phyloP scores from a whole-genome alignment of 2,329 filamentous ascomycete genomes.

The Pseudonectria foliicola region DNA sequence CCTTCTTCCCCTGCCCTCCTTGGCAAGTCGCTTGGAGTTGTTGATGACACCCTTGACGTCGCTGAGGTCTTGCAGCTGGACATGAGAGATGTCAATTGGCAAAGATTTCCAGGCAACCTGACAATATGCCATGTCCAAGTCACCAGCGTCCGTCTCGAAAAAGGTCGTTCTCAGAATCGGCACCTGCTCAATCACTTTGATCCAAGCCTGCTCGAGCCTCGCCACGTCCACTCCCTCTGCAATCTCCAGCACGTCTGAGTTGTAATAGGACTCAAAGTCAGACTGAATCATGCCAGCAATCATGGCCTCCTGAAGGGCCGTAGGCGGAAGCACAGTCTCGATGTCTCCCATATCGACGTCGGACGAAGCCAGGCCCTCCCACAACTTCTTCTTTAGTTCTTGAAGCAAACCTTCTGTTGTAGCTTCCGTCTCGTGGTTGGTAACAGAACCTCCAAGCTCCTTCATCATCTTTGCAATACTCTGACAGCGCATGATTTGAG shows the following conservation, averaged over 20 bases:
- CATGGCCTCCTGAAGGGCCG: conserved; percentile 82
- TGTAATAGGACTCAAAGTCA: conserved; percentile 71
- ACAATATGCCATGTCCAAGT: conserved; percentile 43
- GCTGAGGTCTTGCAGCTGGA: conserved; percentile 20
- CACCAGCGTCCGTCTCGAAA: conserved; percentile 53
- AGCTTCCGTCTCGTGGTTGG: background rate
- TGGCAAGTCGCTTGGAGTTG: conserved; percentile 31
- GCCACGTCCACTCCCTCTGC: conserved; percentile 44
- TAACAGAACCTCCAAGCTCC: conserved; percentile 3
- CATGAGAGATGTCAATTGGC: conserved; percentile 13
- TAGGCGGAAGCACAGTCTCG: conserved; percentile 63
- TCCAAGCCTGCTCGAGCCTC: conserved; percentile 55
- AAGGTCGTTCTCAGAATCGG: conserved; percentile 75
- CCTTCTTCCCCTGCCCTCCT: conserved; percentile 25
- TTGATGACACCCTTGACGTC: conserved; percentile 31
- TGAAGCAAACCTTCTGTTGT: conserved; percentile 5
- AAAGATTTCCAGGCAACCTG: conserved; percentile 36
- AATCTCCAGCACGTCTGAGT: conserved; percentile 69
- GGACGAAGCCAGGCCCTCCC: conserved; percentile 27
- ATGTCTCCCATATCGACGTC: conserved; percentile 33
- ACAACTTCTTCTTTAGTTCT: conserved; percentile 28
- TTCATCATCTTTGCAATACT: conserved; percentile 55
- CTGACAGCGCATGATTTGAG: conserved; percentile 66
- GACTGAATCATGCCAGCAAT: conserved; percentile 74
- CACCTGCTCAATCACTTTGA: conserved; percentile 47